phyloP scores from a whole-genome alignment of 345 rosid species.

The Rhodomyrtus tomentosa region DNA sequence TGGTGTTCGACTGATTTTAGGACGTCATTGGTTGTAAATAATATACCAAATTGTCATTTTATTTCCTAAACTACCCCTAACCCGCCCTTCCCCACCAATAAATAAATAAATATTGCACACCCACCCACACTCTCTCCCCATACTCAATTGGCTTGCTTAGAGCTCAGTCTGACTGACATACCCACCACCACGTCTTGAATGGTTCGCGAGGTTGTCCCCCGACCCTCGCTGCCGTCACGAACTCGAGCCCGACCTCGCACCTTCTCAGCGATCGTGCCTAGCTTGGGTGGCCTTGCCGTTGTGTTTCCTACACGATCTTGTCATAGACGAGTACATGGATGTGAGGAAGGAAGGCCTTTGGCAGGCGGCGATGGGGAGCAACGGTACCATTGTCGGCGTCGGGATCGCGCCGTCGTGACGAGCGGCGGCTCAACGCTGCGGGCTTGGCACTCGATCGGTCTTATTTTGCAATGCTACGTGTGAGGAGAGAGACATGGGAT shows the following conservation, averaged over 20 bases:
- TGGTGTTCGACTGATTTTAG: neutral
- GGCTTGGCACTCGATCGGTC: neutral
- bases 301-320: neutral
- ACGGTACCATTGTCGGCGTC: neutral
- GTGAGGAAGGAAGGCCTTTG: neutral
- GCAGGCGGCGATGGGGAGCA: neutral
- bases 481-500: neutral
- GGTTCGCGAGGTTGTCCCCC: neutral
- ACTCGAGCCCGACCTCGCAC: neutral
- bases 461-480: neutral
- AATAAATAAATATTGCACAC: too few species aligned
- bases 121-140: neutral
- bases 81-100: too few species aligned
- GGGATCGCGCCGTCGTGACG: neutral
- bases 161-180: too few species aligned
- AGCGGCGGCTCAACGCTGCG: too few species aligned
- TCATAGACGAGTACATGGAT: neutral
- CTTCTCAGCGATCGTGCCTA: neutral
- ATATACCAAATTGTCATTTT: neutral
- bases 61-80: neutral
- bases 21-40: neutral
- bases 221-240: neutral
- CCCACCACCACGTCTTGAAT: neutral
- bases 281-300: neutral
- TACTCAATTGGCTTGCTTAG: too few species aligned